A percentile compares a stretch with the other conserved stretches of the same genome.
These are phyloP conservation scores for Lonicera japonica DNA, from an alignment of 129 eudicot species.

Conservation along the genomic window DNA sequence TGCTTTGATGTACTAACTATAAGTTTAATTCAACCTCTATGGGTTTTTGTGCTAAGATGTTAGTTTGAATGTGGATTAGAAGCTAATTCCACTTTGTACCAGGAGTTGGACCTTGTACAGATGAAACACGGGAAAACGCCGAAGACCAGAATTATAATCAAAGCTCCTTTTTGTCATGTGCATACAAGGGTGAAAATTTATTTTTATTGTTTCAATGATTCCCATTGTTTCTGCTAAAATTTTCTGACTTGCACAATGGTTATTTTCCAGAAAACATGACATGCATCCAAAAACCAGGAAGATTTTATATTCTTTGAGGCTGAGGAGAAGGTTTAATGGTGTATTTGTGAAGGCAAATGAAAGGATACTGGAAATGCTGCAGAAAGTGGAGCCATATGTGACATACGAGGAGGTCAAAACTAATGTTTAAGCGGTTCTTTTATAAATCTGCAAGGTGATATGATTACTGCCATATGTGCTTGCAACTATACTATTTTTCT, in stretches of 20 bases:
- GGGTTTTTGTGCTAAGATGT: neutral
- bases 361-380: constrained; percentile 47
- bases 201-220: neutral
- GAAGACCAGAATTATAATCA: constrained; percentile 35
- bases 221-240: neutral
- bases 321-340: constrained; percentile 60
- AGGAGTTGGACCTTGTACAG: constrained; percentile 76
- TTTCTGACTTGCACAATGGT: neutral
- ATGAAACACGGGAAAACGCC: constrained; percentile 59
- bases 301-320: constrained; percentile 59
- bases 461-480: too few relatives aligned
- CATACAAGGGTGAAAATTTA: constrained; percentile 60
- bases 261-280: constrained; percentile 54
- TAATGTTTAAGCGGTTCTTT: neutral
- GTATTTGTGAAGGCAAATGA: constrained; percentile 77
- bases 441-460: neutral
- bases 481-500: too few relatives aligned
- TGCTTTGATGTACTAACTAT: neutral
- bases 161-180: constrained; percentile 71
- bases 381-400: constrained; percentile 78
- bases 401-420: constrained; percentile 67
- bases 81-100: constrained; percentile 5
- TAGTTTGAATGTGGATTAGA: neutral
- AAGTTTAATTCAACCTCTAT: too few relatives aligned
- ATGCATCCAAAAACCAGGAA: constrained; percentile 72